These are phyloP conservation scores for Monoraphidium neglectum DNA, from an alignment of 139 green algal species.

Conservation along the genomic window DNA sequence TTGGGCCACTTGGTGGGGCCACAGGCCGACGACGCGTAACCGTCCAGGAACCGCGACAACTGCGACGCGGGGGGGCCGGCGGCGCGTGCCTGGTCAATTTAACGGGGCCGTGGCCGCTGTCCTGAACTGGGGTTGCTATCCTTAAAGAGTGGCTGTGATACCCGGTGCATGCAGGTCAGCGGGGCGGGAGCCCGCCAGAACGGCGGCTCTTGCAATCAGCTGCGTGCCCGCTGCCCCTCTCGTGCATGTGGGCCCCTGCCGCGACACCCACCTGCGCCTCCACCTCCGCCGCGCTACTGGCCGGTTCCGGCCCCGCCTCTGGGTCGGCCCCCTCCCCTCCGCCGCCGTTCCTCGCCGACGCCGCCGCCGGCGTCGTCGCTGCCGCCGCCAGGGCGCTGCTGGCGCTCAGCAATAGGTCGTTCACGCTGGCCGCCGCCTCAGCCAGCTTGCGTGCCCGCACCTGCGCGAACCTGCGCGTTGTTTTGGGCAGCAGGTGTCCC, in stretches of 20 bases:
- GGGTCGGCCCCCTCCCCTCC: background rate
- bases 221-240: background rate
- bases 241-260: background rate
- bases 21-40: background rate
- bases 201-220: background rate
- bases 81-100: background rate
- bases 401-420: constrained; percentile 24
- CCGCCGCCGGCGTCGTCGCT: background rate
- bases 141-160: background rate
- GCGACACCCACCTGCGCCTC: background rate
- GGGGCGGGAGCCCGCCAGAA: background rate
- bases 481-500: background rate
- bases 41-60: background rate
- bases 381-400: constrained; percentile 1
- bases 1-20: background rate
- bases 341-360: no score
- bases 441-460: constrained; percentile 27
- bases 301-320: constrained; percentile 1
- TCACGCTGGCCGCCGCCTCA: constrained; percentile 14
- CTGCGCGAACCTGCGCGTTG: constrained; percentile 27
- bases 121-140: background rate
- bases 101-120: background rate
- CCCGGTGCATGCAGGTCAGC: background rate
- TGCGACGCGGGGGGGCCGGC: background rate
- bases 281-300: background rate